Percentiles rank a stretch among this genome's conserved stretches.
Evolutionary conservation across 148 eudicot species (phyloP).

Genomic region (Pharnaceum exiguum): DNA sequence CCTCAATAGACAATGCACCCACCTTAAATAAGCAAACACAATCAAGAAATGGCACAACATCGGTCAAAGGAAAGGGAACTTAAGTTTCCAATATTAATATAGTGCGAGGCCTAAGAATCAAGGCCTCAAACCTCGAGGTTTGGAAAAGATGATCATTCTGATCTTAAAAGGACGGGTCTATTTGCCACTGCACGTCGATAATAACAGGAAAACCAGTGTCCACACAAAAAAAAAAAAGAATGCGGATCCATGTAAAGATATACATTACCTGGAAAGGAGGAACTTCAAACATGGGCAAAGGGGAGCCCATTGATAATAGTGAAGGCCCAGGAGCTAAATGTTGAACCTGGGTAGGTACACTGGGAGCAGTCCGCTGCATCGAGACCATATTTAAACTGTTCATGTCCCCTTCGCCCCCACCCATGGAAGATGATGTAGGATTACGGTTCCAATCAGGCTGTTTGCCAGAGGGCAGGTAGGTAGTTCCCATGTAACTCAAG

Average conservation of each 20-base stretch:
- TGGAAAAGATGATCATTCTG: too few species aligned
- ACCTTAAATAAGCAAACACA: too few species aligned
- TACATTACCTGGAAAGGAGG: constrained; percentile 80
- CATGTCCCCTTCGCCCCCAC: constrained; percentile 51
- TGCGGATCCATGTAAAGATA: not conserved
- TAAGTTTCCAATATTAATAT: too few species aligned
- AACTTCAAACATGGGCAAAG: constrained; percentile 80
- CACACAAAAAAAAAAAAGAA: too few species aligned
- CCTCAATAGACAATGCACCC: too few species aligned
- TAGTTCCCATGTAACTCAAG: constrained; percentile 88
- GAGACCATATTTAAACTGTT: constrained; percentile 49
- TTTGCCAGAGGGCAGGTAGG: constrained; percentile 87
- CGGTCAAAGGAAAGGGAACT: too few species aligned
- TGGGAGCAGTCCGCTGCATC: constrained; percentile 46
- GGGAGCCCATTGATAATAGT: constrained; percentile 67
- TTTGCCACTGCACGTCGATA: too few species aligned
- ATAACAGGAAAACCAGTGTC: too few species aligned
- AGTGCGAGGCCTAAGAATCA: too few species aligned
- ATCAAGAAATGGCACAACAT: too few species aligned
- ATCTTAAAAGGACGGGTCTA: too few species aligned
- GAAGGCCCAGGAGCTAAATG: constrained; percentile 83
- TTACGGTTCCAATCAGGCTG: constrained; percentile 95
- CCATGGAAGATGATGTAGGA: constrained; percentile 38
- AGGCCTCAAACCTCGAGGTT: too few species aligned
- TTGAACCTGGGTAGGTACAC: constrained; percentile 47